Percentiles rank a stretch among this genome's conserved stretches.
phyloP scores from a whole-genome alignment of 2,329 filamentous ascomycete genomes.

The Calonectria hawksworthii region DNA sequence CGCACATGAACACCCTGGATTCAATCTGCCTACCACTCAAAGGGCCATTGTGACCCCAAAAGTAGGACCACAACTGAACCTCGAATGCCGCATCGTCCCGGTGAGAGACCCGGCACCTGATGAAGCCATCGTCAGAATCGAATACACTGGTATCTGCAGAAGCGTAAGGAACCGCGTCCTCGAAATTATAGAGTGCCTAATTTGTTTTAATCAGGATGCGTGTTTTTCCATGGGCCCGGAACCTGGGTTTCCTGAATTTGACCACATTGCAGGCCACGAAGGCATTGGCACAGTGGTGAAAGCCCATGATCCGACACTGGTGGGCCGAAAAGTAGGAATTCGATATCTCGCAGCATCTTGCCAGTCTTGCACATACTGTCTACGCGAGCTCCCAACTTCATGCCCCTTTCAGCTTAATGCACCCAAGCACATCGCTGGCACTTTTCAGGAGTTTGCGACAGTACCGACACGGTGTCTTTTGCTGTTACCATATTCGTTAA shows the following conservation, averaged over 20 bases:
- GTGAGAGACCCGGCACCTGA: not conserved
- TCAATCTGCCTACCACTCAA: not conserved
- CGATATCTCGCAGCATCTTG: slow-evolving; percentile 3
- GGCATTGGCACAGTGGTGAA: slow-evolving; percentile 4
- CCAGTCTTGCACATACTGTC: not conserved
- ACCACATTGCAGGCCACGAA: not conserved
- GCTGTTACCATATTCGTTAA: not conserved
- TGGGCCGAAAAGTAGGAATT: not conserved
- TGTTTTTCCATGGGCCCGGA: no score
- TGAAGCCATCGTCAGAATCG: slow-evolving; percentile 2
- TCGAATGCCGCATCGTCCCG: not conserved
- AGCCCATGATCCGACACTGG: not conserved
- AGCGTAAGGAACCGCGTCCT: not conserved
- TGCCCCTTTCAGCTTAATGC: not conserved
- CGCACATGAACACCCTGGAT: not conserved
- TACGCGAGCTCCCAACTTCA: not conserved
- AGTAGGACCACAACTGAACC: not conserved
- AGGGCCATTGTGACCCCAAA: slow-evolving; percentile 2
- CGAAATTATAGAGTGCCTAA: no score
- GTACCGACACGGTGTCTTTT: not conserved
- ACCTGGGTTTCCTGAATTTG: no score
- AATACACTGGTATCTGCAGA: slow-evolving; percentile 11
- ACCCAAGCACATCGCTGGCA: not conserved
- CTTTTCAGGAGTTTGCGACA: slow-evolving; percentile 9
- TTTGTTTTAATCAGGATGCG: no score